phyloP scores from a whole-genome alignment of 2,329 filamentous ascomycete species.

The Aspergillus sergii region DNA sequence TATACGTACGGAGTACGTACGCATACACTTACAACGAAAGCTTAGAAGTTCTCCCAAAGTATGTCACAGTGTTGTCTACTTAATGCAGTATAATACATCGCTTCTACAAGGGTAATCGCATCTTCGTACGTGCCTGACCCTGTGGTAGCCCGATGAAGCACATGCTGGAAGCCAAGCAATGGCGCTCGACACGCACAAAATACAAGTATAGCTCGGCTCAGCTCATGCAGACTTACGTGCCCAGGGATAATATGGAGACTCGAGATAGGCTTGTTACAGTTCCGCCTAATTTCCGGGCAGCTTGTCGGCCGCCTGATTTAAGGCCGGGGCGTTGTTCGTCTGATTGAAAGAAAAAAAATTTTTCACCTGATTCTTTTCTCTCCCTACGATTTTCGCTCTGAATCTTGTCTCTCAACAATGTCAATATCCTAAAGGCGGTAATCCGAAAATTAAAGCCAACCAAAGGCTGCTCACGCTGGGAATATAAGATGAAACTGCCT shows the following conservation, averaged over 20 bases:
- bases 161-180: not conserved
- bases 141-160: not conserved
- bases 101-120: not conserved
- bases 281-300: not conserved
- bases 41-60: not conserved
- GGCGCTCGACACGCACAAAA: not conserved
- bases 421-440: no score
- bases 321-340: not conserved
- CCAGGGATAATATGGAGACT: not conserved
- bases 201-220: not conserved
- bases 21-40: no score
- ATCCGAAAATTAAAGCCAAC: not conserved
- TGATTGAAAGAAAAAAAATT: not conserved
- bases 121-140: not conserved
- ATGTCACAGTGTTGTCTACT: not conserved
- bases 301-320: not conserved
- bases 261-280: not conserved
- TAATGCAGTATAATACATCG: not conserved
- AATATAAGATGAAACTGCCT: not conserved
- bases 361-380: not conserved
- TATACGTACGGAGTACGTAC: not conserved
- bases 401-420: not conserved
- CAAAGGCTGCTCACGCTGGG: not conserved
- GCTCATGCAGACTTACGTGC: not conserved
- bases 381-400: not conserved